A percentile compares a stretch with the other conserved stretches of the same genome.
phyloP scores from a whole-genome alignment of 176 grass and related monocot species.

The Triticum urartu region DNA sequence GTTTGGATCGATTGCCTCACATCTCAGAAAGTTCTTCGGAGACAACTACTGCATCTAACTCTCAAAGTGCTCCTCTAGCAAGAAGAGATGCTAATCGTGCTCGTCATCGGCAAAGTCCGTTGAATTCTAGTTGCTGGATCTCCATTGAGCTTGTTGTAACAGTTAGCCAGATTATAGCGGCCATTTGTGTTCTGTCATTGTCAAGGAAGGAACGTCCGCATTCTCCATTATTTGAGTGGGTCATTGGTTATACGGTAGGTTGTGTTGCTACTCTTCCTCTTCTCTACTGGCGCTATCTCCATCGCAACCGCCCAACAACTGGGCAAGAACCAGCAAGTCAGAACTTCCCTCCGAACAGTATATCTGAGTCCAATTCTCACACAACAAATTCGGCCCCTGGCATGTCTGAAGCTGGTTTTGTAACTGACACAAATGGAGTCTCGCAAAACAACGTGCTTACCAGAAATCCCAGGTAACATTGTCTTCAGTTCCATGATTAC shows the following conservation, averaged over 20 bases:
- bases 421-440: slow-evolving; percentile 23
- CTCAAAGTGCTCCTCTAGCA: slow-evolving; percentile 36
- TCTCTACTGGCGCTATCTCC: slow-evolving; percentile 87
- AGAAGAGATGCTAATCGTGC: slow-evolving; percentile 55
- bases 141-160: slow-evolving; percentile 80
- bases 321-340: slow-evolving; percentile 53
- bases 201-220: slow-evolving; percentile 76
- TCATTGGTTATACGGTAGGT: slow-evolving; percentile 85
- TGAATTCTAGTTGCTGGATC: slow-evolving; percentile 94
- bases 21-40: slow-evolving; percentile 35
- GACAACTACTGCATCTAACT: slow-evolving; percentile 42
- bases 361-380: slow-evolving; percentile 51
- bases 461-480: slow-evolving; percentile 61
- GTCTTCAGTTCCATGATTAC: neutral
- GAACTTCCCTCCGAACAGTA: slow-evolving; percentile 48
- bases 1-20: slow-evolving; percentile 26
- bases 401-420: slow-evolving; percentile 31
- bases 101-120: slow-evolving; percentile 57
- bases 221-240: slow-evolving; percentile 78
- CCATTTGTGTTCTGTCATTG: slow-evolving; percentile 64
- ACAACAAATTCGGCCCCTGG: slow-evolving; percentile 26
- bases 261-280: slow-evolving; percentile 80
- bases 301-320: slow-evolving; percentile 45
- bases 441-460: slow-evolving; percentile 29
- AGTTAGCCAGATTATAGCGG: slow-evolving; percentile 82